Percentiles rank a stretch among this genome's conserved stretches.
Evolutionary conservation across 2,329 filamentous ascomycete species (phyloP).

Genomic region (Aspergillus fumigatus): DNA sequence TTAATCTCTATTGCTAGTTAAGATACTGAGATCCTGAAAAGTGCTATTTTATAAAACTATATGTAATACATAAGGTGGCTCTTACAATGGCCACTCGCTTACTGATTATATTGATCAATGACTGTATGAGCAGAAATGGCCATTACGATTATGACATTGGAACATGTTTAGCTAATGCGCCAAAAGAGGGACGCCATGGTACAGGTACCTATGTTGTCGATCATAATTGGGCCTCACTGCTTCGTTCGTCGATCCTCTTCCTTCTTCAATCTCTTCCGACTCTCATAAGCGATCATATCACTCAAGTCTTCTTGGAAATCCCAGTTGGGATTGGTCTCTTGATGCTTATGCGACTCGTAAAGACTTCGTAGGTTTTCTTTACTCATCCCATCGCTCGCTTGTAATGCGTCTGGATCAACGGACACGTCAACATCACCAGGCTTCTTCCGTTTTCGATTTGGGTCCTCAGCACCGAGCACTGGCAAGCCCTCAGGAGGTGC

Average conservation of each 20-base stretch:
- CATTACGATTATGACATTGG: background rate
- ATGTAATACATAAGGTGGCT: too few species aligned
- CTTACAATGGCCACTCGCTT: too few species aligned
- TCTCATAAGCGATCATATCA: constrained; percentile 94
- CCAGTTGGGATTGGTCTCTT: constrained; percentile 65
- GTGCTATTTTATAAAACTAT: too few species aligned
- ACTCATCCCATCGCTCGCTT: constrained; percentile 68
- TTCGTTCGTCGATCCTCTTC: constrained; percentile 74
- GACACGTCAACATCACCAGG: constrained; percentile 92
- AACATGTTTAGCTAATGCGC: background rate
- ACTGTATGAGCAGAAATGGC: background rate
- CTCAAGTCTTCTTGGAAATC: constrained; percentile 83
- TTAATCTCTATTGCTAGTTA: too few species aligned
- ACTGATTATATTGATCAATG: too few species aligned
- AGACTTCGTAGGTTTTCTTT: constrained; percentile 77
- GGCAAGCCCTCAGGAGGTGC: constrained; percentile 57
- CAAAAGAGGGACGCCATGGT: background rate
- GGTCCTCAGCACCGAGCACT: constrained; percentile 75
- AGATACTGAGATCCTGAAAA: too few species aligned
- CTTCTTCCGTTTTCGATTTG: constrained; percentile 83
- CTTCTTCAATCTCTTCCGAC: constrained; percentile 80
- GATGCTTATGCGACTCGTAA: constrained; percentile 68
- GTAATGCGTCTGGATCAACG: constrained; percentile 78
- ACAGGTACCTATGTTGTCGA: background rate
- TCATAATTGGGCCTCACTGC: constrained; percentile 22